Percentiles rank a stretch among this genome's conserved stretches.
These are phyloP conservation scores for Plasmodium ovale DNA, from an alignment of 169 alveolate genomes.

Conservation along the genomic window DNA sequence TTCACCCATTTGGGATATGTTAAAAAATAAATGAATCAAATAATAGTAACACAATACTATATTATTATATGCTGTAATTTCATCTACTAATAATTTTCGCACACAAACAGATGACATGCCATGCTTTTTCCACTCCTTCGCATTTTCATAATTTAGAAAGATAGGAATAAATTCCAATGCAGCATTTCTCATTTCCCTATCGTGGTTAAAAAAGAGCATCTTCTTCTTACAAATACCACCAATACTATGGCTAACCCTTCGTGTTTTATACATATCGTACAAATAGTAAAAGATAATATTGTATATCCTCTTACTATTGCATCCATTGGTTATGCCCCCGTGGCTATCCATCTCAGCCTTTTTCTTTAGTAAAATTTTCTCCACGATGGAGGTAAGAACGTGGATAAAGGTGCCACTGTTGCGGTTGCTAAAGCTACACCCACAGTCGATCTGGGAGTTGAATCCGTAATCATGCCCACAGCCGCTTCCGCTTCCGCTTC, in stretches of 20 bases:
- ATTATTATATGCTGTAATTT: conserved; percentile 33
- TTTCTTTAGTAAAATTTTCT: conserved; percentile 1
- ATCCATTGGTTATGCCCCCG: not conserved
- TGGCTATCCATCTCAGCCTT: conserved; percentile 32
- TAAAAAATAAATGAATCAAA: conserved; percentile 45
- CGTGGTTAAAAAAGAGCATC: conserved; percentile 45
- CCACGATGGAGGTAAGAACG: conserved; percentile 33
- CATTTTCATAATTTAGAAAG: conserved; percentile 45
- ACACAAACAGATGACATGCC: not conserved
- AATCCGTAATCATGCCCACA: not conserved
- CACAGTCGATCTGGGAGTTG: conserved; percentile 3
- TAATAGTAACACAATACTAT: conserved; percentile 67
- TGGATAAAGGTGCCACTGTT: not conserved
- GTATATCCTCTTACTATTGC: not conserved
- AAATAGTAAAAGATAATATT: not conserved
- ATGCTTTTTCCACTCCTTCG: conserved; percentile 8
- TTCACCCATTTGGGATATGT: conserved; percentile 41
- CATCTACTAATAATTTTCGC: conserved; percentile 21
- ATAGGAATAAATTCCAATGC: conserved; percentile 36
- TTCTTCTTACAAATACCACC: not conserved
- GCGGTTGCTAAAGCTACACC: no score
- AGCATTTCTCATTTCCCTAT: conserved; percentile 69
- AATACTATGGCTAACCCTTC: not conserved
- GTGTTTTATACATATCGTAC: not conserved
- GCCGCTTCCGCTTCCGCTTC: not conserved